A percentile compares a stretch with the other conserved stretches of the same genome.
Conservation (phyloP, 2,329 filamentous ascomycete genomes). For the Fusarium phyllophilum region DNA sequence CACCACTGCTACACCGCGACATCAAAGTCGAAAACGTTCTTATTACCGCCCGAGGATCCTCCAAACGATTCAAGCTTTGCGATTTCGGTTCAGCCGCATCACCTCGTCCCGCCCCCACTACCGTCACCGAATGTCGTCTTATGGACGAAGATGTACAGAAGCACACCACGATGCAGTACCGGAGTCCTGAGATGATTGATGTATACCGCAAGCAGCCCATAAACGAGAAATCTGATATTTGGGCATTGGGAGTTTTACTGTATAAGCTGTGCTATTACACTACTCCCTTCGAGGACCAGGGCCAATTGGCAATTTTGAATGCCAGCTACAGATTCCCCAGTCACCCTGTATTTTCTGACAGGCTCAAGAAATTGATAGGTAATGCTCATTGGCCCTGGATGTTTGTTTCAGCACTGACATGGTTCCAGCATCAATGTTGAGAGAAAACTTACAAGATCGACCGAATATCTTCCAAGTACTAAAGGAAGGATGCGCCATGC, state of each 20-base stretch:
- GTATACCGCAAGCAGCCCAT: conserved; percentile 97
- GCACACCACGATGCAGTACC: conserved; percentile 96
- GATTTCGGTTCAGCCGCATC: conserved; percentile 95
- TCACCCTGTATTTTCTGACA: conserved; percentile 89
- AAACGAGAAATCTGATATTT: conserved; percentile 98
- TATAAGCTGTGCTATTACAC: conserved; percentile 99
- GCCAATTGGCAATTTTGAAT: conserved; percentile 96
- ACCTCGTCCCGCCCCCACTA: conserved; percentile 85
- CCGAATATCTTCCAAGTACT: conserved; percentile 97
- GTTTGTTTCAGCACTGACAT: conserved; percentile 32
- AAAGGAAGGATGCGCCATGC: conserved; percentile 87
- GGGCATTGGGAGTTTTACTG: conserved; percentile 92
- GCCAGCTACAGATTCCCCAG: conserved; percentile 92
- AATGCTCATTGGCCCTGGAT: conserved; percentile 13
- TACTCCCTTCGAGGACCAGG: conserved; percentile 97
- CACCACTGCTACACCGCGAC: conserved; percentile 90
- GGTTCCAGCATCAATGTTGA: conserved; percentile 85
- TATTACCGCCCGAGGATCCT: conserved; percentile 75
- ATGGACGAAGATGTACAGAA: conserved; percentile 98
- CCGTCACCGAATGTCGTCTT: conserved; percentile 86
- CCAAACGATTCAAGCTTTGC: conserved; percentile 90
- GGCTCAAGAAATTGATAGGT: conserved; percentile 91
- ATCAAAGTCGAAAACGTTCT: conserved; percentile 98
- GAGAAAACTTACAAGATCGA: conserved; percentile 78
- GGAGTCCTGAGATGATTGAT: conserved; percentile 98